These are phyloP conservation scores for Dacryopinax primogenitus DNA, from an alignment of 768 basidiomycete genomes.

Conservation along the genomic window DNA sequence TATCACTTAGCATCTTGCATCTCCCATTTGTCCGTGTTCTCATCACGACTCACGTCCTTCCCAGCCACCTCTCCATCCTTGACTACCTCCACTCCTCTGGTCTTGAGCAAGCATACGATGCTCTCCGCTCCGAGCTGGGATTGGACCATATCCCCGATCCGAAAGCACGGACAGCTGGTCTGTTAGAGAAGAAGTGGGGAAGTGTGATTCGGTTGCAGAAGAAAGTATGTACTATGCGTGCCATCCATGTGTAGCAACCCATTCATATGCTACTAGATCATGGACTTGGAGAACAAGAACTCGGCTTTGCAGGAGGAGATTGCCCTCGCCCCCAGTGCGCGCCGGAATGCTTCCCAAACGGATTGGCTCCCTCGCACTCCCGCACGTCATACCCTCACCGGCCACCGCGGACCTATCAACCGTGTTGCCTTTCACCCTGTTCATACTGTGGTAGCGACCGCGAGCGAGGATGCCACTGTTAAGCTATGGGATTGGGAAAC, in stretches of 20 bases:
- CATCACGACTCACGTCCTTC: not conserved
- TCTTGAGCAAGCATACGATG: not conserved
- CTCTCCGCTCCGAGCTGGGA: not conserved
- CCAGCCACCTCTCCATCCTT: not conserved
- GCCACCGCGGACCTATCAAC: conserved; percentile 65
- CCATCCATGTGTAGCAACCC: not conserved
- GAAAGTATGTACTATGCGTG: conserved; percentile 43
- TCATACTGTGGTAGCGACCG: conserved; percentile 69
- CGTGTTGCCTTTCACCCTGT: conserved; percentile 76
- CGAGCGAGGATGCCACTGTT: conserved; percentile 77
- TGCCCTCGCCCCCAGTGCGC: conserved; percentile 35
- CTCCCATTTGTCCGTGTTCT: not conserved
- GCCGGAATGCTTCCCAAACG: conserved; percentile 33
- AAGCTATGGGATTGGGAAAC: conserved; percentile 98
- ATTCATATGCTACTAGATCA: conserved; percentile 46
- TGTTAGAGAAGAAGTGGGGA: conserved; percentile 97
- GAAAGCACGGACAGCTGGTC: conserved; percentile 70
- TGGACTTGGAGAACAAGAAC: conserved; percentile 79
- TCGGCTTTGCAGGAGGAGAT: conserved; percentile 70
- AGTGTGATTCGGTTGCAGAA: conserved; percentile 90
- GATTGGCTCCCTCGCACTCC: conserved; percentile 87
- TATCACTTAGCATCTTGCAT: no score
- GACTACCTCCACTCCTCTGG: not conserved
- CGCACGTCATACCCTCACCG: conserved; percentile 59
- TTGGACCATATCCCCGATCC: conserved; percentile 64